Evolutionary conservation across 768 basidiomycete genomes (phyloP), one percentile per base, ranked within the genome.

Genomic region (Russula foetens): DNA sequence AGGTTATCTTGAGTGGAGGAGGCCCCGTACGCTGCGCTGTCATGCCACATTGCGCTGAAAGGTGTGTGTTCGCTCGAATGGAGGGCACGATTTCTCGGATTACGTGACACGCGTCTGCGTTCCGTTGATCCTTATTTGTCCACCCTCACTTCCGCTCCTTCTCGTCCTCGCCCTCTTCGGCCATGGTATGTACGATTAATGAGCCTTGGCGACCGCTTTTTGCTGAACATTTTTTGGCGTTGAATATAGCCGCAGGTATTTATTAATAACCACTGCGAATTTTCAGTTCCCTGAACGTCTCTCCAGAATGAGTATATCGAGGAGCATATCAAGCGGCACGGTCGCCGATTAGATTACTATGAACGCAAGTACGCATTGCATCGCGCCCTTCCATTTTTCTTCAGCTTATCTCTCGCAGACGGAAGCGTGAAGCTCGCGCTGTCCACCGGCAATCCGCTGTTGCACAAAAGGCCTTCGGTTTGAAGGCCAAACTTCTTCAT

Each of bases 401-500:
- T 64, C 29, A 23, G 48, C 49, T 56, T 63, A 55, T 51, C 48
- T 56, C 35, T 29, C 33, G 17, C 58, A 93, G 91, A 71, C 91
- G 91, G 23, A 93, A 93, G 72, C 82, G 81, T 50, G 86, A 87
- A 67, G 91, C 91, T 62, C 84, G 91, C 67, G 80, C 79, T n/a
- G 84, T 73, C 23, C 91, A 93, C 69, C 79, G 80, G 63, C 76
- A 85, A 19, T 98, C 97, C 43, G 84, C 86, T 19, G 75, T 83
- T 54, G 92, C 96, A 17, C 96, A 98, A 75, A 93, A 94, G 71
- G 84, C 91, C 35, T 96, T 97, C 69, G 97, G 97, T 73, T 78
- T 97, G 67, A 98, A 96, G 76, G 97, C 94, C 65, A 99, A 99
- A 75, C 79, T 98, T n/a, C 85, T 98, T 8, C 97, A 99, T 69